These are phyloP conservation scores for Poronia punctata DNA, from an alignment of 495 filamentous ascomycete genomes.

Conservation along the genomic window DNA sequence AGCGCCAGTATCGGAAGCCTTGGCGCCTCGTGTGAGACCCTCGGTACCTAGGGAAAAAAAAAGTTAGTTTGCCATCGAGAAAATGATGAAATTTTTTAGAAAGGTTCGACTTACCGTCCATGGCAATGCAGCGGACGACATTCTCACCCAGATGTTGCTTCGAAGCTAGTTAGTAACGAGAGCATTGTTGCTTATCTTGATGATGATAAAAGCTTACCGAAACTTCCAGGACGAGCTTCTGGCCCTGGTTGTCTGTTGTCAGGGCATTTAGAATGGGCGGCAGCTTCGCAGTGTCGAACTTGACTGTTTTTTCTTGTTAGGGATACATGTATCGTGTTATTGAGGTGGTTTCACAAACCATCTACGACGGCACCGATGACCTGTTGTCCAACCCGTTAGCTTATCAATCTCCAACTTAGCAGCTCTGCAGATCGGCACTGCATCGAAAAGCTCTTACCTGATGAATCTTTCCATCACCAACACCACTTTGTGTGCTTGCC, in stretches of 20 bases:
- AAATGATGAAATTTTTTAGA: conserved; percentile 8
- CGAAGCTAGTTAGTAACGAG: conserved; percentile 32
- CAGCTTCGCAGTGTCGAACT: conserved; percentile 92
- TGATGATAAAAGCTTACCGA: conserved; percentile 58
- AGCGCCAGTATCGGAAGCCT: conserved; percentile 78
- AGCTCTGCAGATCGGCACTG: conserved; percentile 47
- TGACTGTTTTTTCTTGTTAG: conserved; percentile 43
- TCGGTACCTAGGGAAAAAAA: conserved; percentile 84
- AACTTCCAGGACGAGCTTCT: conserved; percentile 96
- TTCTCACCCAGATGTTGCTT: conserved; percentile 99
- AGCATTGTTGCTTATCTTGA: conserved; percentile 9
- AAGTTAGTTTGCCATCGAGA: conserved; percentile 21
- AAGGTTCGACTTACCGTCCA: conserved; percentile 80
- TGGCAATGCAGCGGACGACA: conserved; percentile 99
- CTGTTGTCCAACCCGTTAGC: conserved; percentile 36
- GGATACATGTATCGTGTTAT: neutral
- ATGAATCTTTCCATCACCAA: conserved; percentile 73
- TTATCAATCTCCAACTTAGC: conserved; percentile 36
- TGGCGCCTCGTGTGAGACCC: conserved; percentile 88
- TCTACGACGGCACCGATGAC: conserved; percentile 69
- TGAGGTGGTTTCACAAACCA: conserved; percentile 44
- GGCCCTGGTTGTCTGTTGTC: conserved; percentile 79
- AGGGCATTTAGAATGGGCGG: conserved; percentile 97
- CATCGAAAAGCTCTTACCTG: conserved; percentile 46
- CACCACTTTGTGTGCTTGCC: conserved; percentile 55